Evolutionary conservation across 1,139 yeast genomes (phyloP).

Genomic region (Magnusiomyces suaveolens): DNA sequence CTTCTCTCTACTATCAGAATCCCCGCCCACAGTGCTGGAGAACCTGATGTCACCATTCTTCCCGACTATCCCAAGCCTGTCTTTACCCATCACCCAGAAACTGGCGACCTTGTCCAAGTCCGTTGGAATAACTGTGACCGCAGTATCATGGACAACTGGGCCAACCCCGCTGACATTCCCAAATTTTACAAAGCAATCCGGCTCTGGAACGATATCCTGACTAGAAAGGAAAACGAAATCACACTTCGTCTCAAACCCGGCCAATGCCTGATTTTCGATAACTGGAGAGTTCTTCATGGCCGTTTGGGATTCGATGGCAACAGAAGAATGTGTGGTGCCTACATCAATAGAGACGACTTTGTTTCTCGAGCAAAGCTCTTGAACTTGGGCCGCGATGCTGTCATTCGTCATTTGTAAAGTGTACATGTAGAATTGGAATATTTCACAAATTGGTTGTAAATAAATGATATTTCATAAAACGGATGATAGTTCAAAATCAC

Average conservation of each 20-base stretch:
- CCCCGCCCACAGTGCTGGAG: conserved; percentile 76
- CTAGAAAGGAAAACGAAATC: conserved; percentile 44
- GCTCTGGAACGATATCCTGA: conserved; percentile 48
- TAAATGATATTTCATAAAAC: too few species aligned
- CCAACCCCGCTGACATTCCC: conserved; percentile 45
- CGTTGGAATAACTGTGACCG: conserved; percentile 73
- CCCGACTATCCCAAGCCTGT: conserved; percentile 52
- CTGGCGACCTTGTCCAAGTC: conserved; percentile 52
- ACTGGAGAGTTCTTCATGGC: conserved; percentile 70
- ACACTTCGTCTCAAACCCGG: conserved; percentile 57
- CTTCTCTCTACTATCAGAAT: conserved; percentile 44
- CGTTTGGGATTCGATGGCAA: conserved; percentile 61
- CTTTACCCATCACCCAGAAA: conserved; percentile 43
- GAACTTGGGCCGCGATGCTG: conserved; percentile 44
- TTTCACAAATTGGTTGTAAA: too few species aligned
- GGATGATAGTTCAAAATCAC: too few species aligned
- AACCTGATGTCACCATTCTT: conserved; percentile 54
- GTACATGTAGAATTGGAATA: too few species aligned
- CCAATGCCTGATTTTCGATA: conserved; percentile 57
- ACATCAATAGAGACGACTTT: conserved; percentile 61
- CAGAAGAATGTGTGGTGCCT: conserved; percentile 71
- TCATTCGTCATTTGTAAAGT: conserved; percentile 20
- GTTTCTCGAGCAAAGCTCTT: conserved; percentile 46
- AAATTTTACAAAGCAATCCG: conserved; percentile 52
- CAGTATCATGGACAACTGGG: conserved; percentile 54